Conservation (phyloP, 2,329 filamentous ascomycete genomes). For the Sclerotinia sclerotiorum region DNA sequence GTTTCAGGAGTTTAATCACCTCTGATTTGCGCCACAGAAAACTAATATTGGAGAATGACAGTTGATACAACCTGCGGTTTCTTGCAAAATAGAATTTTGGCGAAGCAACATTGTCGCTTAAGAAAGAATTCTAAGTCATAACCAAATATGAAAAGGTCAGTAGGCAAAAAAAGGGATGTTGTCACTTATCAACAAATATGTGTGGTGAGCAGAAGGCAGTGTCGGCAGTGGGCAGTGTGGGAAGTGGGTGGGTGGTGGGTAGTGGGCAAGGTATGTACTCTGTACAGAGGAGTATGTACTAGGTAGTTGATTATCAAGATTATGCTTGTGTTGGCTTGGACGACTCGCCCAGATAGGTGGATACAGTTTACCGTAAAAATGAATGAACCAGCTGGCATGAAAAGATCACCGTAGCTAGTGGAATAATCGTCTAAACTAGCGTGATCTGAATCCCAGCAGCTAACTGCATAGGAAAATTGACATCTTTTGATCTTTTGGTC, state of each 20-base stretch:
- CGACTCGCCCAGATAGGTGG: no score
- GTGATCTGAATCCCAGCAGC: background rate
- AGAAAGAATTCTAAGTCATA: conserved; percentile 30
- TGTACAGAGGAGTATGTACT: no score
- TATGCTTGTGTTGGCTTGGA: background rate
- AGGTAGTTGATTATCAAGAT: conserved; percentile 6
- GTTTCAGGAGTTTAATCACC: conserved; percentile 25
- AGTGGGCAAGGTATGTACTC: background rate
- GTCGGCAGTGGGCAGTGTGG: no score
- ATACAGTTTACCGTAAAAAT: background rate
- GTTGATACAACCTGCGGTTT: conserved; percentile 34
- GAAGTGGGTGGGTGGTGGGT: no score
- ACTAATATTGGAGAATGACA: conserved; percentile 29
- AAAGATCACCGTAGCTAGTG: conserved; percentile 15
- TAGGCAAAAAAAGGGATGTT: background rate
- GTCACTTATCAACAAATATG: background rate
- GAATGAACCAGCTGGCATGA: background rate
- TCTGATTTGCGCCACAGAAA: conserved; percentile 31
- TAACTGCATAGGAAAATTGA: conserved; percentile 1
- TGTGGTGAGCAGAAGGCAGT: background rate
- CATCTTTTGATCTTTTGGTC: background rate
- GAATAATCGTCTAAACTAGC: background rate
- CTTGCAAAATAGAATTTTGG: conserved; percentile 34
- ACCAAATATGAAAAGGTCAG: conserved; percentile 23
- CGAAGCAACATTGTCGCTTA: conserved; percentile 41